A percentile compares a stretch with the other conserved stretches of the same genome.
phyloP scores from a whole-genome alignment of 768 basidiomycete genomes.

The Holtermanniella nyarrowii region DNA sequence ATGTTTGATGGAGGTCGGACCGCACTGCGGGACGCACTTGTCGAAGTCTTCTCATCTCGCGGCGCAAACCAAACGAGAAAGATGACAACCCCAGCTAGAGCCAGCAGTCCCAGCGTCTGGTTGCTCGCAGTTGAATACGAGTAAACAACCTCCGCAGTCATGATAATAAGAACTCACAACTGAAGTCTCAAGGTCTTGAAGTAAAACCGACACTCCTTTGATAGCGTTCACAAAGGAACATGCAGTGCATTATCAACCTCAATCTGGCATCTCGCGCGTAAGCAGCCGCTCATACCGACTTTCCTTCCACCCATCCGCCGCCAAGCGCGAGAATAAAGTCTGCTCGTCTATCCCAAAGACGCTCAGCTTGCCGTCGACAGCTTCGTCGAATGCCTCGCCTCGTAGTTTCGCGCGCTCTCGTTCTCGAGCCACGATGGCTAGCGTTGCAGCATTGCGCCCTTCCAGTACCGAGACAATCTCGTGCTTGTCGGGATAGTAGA shows the following conservation, averaged over 20 bases:
- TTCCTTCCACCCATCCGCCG: constrained; percentile 37
- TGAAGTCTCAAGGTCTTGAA: no score
- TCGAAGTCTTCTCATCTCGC: no score
- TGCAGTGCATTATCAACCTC: no score
- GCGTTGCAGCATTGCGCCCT: constrained; percentile 31
- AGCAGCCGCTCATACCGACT: constrained; percentile 34
- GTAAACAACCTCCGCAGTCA: no score
- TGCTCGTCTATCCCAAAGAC: constrained; percentile 34
- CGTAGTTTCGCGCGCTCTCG: constrained; percentile 31
- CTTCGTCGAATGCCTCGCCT: constrained; percentile 29
- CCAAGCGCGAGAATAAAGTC: constrained; percentile 31
- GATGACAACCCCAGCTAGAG: no score
- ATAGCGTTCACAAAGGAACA: not conserved
- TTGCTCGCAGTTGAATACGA: no score
- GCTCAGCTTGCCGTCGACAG: constrained; percentile 33
- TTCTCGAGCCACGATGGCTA: constrained; percentile 33
- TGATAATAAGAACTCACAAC: no score
- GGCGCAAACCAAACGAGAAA: no score
- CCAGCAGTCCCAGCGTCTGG: no score
- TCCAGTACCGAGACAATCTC: constrained; percentile 36
- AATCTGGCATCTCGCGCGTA: constrained; percentile 38
- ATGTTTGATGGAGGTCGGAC: no score
- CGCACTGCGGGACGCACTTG: no score
- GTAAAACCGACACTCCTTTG: no score
- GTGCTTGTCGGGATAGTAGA: constrained; percentile 36